phyloP scores from a whole-genome alignment of 495 filamentous ascomycete genomes.

The Baudoinia panamericana region DNA sequence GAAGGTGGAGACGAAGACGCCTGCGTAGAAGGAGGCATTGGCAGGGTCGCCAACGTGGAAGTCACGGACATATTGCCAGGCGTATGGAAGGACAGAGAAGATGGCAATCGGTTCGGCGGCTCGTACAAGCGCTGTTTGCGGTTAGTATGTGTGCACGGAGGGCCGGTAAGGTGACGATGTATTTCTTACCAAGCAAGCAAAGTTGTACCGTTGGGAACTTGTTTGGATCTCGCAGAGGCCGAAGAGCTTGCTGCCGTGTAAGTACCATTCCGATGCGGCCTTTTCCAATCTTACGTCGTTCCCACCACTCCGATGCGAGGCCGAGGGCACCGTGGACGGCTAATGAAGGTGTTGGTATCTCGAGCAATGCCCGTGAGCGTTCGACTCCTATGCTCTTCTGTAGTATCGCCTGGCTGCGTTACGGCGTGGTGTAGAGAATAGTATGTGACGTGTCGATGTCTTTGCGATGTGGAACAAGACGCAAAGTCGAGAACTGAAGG shows the following conservation, averaged over 20 bases:
- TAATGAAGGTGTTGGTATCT: no score
- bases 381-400: no score
- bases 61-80: conserved; percentile 67
- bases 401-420: no score
- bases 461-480: no score
- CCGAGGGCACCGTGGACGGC: no score
- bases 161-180: not conserved
- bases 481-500: no score
- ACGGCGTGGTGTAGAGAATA: no score
- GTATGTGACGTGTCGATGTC: no score
- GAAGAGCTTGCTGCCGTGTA: conserved; percentile 26
- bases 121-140: conserved; percentile 51
- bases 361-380: no score
- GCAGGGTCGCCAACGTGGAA: conserved; percentile 53
- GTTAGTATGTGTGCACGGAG: no score
- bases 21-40: conserved; percentile 71
- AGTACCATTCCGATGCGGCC: conserved; percentile 26
- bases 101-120: conserved; percentile 81
- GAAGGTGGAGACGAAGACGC: conserved; percentile 75
- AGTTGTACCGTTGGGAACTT: conserved; percentile 67
- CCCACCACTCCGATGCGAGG: no score
- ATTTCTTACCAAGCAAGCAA: conserved; percentile 50
- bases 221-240: conserved; percentile 40
- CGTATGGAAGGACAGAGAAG: conserved; percentile 78
- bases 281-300: conserved; percentile 14